phyloP scores from a whole-genome alignment of 2,329 filamentous ascomycete species.

The Pseudogymnoascus sp. region DNA sequence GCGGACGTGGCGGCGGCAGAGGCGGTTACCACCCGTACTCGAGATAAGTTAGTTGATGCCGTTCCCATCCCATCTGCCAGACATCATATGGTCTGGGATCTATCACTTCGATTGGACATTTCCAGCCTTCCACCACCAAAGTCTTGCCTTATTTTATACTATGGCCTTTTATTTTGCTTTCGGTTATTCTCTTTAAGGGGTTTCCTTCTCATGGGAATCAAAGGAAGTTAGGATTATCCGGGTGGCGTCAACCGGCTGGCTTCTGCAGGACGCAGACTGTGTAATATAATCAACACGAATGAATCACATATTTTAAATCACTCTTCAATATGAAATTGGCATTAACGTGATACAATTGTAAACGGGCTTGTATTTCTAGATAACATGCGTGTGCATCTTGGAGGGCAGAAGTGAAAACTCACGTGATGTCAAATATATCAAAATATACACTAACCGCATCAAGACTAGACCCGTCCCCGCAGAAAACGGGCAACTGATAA shows the following conservation, averaged over 20 bases:
- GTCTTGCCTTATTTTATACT: neutral
- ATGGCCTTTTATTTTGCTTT: slow-evolving; percentile 4
- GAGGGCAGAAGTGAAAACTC: neutral
- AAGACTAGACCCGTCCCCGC: neutral
- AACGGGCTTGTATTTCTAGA: neutral
- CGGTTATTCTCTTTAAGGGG: neutral
- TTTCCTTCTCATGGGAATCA: slow-evolving; percentile 5
- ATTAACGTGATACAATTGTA: neutral
- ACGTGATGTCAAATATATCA: neutral
- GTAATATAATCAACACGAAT: slow-evolving; percentile 2
- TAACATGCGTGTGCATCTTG: neutral
- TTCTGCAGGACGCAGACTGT: slow-evolving; percentile 6
- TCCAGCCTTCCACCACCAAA: neutral
- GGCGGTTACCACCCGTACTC: slow-evolving; percentile 79
- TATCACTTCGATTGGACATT: neutral
- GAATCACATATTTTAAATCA: neutral
- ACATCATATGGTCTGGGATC: neutral
- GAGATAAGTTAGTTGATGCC: slow-evolving; percentile 14
- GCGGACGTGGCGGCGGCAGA: slow-evolving; percentile 67
- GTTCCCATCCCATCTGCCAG: neutral
- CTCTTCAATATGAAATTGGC: neutral
- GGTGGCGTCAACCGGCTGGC: slow-evolving; percentile 4
- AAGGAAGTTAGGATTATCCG: slow-evolving; percentile 5
- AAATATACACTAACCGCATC: neutral
- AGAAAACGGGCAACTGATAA: slow-evolving; percentile 6